These are phyloP conservation scores for Eutypa lata DNA, from an alignment of 2,329 filamentous ascomycete species.

Conservation along the genomic window DNA sequence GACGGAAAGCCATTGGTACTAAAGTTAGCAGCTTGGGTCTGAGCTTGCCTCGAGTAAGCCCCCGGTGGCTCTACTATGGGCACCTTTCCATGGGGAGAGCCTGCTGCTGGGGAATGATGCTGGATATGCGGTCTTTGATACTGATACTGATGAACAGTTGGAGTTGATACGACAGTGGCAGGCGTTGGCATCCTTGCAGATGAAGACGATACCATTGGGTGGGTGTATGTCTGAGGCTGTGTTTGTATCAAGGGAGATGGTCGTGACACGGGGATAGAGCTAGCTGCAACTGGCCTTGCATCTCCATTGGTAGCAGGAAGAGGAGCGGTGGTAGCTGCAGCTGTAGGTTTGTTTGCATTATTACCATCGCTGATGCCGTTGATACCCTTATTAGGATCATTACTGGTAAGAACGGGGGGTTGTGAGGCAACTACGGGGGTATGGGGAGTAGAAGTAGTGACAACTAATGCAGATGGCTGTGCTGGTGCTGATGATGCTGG, in stretches of 20 bases:
- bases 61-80: constrained; percentile 20
- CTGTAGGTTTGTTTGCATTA: neutral
- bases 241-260: neutral
- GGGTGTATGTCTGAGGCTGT: neutral
- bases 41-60: constrained; percentile 1
- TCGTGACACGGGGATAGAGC: neutral
- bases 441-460: neutral
- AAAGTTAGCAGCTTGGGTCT: neutral
- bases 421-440: neutral
- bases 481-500: neutral
- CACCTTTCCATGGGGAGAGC: constrained; percentile 4
- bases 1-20: constrained; percentile 30
- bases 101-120: neutral
- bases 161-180: neutral
- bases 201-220: neutral
- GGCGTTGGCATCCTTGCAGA: neutral
- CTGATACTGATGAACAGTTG: neutral
- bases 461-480: constrained; percentile 6
- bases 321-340: constrained; percentile 1
- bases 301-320: neutral
- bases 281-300: neutral
- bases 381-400: neutral
- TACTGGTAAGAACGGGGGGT: neutral
- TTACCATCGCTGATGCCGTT: neutral
- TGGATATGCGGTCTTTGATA: neutral